Conservation (phyloP, 78 protist genomes). For the Protostelium mycophagum region DNA sequence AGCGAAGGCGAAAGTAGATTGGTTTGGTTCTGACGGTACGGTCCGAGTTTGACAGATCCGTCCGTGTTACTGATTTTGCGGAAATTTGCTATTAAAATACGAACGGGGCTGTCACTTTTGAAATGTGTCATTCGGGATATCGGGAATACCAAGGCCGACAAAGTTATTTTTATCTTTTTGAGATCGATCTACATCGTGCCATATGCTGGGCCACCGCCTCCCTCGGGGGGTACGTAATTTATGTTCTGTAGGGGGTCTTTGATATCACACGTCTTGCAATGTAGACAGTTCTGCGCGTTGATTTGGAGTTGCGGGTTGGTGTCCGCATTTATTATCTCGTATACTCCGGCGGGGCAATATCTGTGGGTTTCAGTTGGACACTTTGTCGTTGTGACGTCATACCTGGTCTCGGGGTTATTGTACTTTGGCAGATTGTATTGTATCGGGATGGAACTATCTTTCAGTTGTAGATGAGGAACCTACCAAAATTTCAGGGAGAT, state of each 20-base stretch:
- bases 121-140: too few relatives aligned
- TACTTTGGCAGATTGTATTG: slow-evolving; percentile 61
- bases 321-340: slow-evolving; percentile 80
- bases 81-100: too few relatives aligned
- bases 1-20: too few relatives aligned
- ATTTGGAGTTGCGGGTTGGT: slow-evolving; percentile 63
- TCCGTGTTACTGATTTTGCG: too few relatives aligned
- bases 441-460: slow-evolving; percentile 24
- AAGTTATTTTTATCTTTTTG: background rate
- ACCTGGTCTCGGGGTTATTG: slow-evolving; percentile 74
- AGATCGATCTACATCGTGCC: slow-evolving; percentile 38
- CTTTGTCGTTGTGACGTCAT: background rate
- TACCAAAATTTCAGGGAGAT: too few relatives aligned
- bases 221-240: slow-evolving; percentile 90
- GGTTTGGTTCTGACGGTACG: too few relatives aligned
- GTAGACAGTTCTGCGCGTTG: slow-evolving; percentile 97
- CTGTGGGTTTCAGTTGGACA: slow-evolving; percentile 34
- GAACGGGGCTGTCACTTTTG: too few relatives aligned
- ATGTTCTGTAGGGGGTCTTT: slow-evolving; percentile 93
- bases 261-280: slow-evolving; percentile 98
- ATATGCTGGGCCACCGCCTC: slow-evolving; percentile 91
- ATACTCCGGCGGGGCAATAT: slow-evolving; percentile 98
- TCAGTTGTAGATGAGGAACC: slow-evolving; percentile 47
- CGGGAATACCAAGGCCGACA: too few relatives aligned
- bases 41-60: too few relatives aligned